phyloP scores from a whole-genome alignment of 169 alveolate genomes.

The Plasmodium gonderi region DNA sequence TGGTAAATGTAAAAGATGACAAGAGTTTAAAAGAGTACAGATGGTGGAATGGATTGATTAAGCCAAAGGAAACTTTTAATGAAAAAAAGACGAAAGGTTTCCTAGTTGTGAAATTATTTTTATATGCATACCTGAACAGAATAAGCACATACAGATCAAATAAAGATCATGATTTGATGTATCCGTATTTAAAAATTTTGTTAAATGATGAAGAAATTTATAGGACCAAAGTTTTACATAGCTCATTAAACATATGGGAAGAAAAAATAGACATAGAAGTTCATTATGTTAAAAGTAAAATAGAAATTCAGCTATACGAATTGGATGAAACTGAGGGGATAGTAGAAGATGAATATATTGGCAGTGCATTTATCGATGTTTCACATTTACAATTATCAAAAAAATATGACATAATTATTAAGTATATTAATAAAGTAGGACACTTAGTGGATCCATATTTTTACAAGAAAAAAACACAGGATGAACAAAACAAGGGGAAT shows the following conservation, averaged over 20 bases:
- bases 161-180: slow-evolving; percentile 55
- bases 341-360: slow-evolving; percentile 75
- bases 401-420: slow-evolving; percentile 56
- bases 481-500: not conserved
- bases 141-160: slow-evolving; percentile 53
- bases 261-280: slow-evolving; percentile 63
- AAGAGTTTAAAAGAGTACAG: slow-evolving; percentile 12
- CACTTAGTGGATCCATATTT: slow-evolving; percentile 17
- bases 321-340: slow-evolving; percentile 73
- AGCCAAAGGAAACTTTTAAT: slow-evolving; percentile 54
- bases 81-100: slow-evolving; percentile 64
- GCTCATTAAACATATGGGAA: slow-evolving; percentile 56
- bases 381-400: slow-evolving; percentile 18
- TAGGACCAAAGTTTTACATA: slow-evolving; percentile 41
- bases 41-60: slow-evolving; percentile 54
- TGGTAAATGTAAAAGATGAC: slow-evolving; percentile 43
- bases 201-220: slow-evolving; percentile 46
- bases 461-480: not conserved
- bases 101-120: slow-evolving; percentile 45
- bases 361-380: slow-evolving; percentile 63
- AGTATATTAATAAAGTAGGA: slow-evolving; percentile 38
- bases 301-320: slow-evolving; percentile 68
- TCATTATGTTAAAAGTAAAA: slow-evolving; percentile 66
- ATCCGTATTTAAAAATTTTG: slow-evolving; percentile 71
- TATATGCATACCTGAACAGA: slow-evolving; percentile 63